These are phyloP conservation scores for cucumber (Cucumis sativus) DNA, from an alignment of 306 rosid genomes.

Conservation along the genomic window Cucumber_9930_V3 NC_026660.2:12814501-12815000, in stretches of 20 bases:
- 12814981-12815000: not conserved
- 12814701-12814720: not conserved
- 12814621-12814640: not conserved
- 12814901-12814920: constrained; percentile 29
- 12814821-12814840: constrained; percentile 15
- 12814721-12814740: not conserved
- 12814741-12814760: not conserved
- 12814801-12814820: constrained; percentile 24
- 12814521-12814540: not conserved
- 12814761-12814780: not conserved
- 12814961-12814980: constrained; percentile 80
- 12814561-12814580: not conserved
- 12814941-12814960: constrained; percentile 91
- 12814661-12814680: not conserved
- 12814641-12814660: not conserved
- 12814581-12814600: not conserved
- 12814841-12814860: constrained; percentile 15
- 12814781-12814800: not conserved
- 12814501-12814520: not conserved
- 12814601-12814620: not conserved
- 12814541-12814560: not conserved
- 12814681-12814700: not conserved
- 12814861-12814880: constrained; percentile 35
- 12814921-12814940: constrained; percentile 34
- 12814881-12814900: constrained; percentile 33